Evolutionary conservation across 495 filamentous ascomycete species (phyloP).

Genomic region (Neurospora tetraspora): DNA sequence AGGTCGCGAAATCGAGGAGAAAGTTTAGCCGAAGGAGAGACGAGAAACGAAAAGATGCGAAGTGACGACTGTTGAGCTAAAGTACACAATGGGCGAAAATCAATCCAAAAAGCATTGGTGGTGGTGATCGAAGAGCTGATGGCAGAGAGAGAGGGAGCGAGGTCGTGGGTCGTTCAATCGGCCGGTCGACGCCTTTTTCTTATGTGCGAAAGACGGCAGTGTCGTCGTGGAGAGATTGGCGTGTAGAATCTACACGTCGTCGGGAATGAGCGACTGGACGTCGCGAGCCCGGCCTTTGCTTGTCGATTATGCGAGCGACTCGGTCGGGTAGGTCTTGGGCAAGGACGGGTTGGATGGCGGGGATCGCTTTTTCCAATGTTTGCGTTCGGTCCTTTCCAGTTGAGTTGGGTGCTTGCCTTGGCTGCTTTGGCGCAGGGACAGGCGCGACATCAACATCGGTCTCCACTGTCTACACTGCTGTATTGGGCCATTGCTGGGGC

Average conservation of each 20-base stretch:
- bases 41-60: background rate
- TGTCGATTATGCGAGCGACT: background rate
- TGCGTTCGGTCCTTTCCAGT: background rate
- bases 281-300: background rate
- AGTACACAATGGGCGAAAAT: background rate
- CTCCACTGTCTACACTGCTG: background rate
- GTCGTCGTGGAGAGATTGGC: background rate
- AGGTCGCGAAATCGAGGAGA: background rate
- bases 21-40: background rate
- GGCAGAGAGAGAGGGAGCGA: background rate
- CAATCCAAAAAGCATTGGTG: background rate
- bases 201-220: background rate
- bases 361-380: background rate
- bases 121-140: background rate
- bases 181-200: background rate
- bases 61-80: background rate
- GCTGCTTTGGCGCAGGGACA: background rate
- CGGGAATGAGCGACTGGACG: background rate
- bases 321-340: background rate
- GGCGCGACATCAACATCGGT: background rate
- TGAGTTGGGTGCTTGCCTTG: background rate
- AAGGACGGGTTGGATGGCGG: background rate
- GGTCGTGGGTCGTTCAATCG: background rate
- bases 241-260: background rate
- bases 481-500: background rate